Evolutionary conservation across 305 asterid species (phyloP).

Genomic region (Fraxinus nigra): DNA sequence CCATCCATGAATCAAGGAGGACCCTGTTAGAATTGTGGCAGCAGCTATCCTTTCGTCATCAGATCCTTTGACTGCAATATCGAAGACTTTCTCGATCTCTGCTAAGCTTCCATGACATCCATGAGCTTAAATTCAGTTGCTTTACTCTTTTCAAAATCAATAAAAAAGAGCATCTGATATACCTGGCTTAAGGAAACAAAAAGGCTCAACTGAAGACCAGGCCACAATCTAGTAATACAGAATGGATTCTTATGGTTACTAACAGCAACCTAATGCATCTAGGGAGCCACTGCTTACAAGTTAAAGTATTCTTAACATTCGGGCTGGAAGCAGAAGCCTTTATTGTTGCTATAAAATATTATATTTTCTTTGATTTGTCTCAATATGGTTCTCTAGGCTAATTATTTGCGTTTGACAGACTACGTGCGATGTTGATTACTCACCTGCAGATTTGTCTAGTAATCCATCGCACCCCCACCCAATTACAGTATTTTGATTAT

Average conservation of each 20-base stretch:
- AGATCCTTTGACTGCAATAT: conserved; percentile 75
- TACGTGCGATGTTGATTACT: background rate
- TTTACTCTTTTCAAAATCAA: conserved; percentile 50
- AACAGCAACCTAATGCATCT: conserved; percentile 8
- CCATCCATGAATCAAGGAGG: conserved; percentile 82
- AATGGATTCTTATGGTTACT: background rate
- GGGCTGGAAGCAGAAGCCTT: conserved; percentile 1
- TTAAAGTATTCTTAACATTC: background rate
- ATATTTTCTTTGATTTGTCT: conserved; percentile 1
- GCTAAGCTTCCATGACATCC: conserved; percentile 93
- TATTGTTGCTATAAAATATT: background rate
- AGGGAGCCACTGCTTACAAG: background rate
- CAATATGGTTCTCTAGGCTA: conserved; percentile 7
- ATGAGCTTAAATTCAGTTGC: conserved; percentile 88
- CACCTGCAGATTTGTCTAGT: background rate
- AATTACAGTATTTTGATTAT: background rate
- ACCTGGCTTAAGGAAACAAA: conserved; percentile 33
- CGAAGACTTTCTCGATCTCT: conserved; percentile 87
- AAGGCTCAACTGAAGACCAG: conserved; percentile 29
- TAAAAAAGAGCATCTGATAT: conserved; percentile 32
- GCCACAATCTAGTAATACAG: conserved; percentile 10
- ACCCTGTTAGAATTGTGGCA: conserved; percentile 89
- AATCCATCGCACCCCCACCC: background rate
- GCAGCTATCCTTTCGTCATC: conserved; percentile 79
- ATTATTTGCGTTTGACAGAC: background rate